These are phyloP conservation scores for Vittaforma corneae DNA, from an alignment of 371 early-diverging fungal species.

Conservation along the genomic window DNA sequence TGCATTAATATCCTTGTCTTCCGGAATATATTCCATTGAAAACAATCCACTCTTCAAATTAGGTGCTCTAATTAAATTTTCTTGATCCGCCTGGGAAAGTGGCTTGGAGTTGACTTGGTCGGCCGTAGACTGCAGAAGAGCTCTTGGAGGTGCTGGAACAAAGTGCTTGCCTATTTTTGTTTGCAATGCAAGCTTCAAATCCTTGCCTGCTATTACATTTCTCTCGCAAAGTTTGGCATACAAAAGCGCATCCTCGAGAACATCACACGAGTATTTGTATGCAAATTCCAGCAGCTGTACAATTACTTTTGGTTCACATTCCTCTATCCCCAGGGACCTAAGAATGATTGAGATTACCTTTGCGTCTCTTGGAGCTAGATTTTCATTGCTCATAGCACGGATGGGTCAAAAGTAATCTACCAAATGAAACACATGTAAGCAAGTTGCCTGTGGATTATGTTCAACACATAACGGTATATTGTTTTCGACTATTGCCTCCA, in stretches of 20 bases:
- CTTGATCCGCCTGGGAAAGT: conserved; percentile 43
- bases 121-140: conserved; percentile 57
- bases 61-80: conserved; percentile 54
- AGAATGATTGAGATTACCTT: conserved; percentile 78
- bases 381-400: conserved; percentile 46
- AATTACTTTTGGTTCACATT: conserved; percentile 86
- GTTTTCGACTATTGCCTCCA: no score
- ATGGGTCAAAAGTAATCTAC: conserved; percentile 1
- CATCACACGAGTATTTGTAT: conserved; percentile 80
- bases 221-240: conserved; percentile 82
- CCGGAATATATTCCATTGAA: conserved; percentile 10
- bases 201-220: conserved; percentile 69
- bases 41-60: conserved; percentile 15
- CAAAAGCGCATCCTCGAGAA: conserved; percentile 77
- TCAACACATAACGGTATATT: no score
- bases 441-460: no score
- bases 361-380: conserved; percentile 69
- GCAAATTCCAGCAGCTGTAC: conserved; percentile 85
- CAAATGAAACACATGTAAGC: no score
- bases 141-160: conserved; percentile 59
- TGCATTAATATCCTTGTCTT: conserved; percentile 3
- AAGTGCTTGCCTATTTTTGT: conserved; percentile 59
- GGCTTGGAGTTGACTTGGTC: conserved; percentile 53
- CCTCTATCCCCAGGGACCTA: conserved; percentile 75
- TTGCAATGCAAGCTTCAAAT: conserved; percentile 78